phyloP scores from a whole-genome alignment of 106 monocot genomes.

The Iris macrosiphon region DNA sequence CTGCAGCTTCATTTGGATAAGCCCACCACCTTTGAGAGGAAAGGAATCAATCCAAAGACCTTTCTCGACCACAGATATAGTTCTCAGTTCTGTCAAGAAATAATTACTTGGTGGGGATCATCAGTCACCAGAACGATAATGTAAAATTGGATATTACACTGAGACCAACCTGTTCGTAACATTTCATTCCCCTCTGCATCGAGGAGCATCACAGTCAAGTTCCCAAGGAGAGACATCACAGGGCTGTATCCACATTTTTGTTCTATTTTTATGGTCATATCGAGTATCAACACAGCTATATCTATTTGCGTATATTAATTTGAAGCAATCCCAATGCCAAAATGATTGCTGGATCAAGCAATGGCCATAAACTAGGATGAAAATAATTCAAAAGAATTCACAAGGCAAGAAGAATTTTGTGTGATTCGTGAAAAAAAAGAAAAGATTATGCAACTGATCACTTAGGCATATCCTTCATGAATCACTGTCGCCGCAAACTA shows the following conservation, averaged over 20 bases:
- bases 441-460: too few relatives aligned
- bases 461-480: too few relatives aligned
- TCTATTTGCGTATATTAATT: too few relatives aligned
- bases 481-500: too few relatives aligned
- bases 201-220: constrained; percentile 38
- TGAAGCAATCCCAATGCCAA: background rate
- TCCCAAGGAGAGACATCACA: constrained; percentile 56
- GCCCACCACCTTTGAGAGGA: constrained; percentile 49
- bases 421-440: too few relatives aligned
- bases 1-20: constrained; percentile 48
- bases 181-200: constrained; percentile 46
- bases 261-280: too few relatives aligned
- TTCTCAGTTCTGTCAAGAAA: constrained; percentile 45
- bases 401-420: too few relatives aligned
- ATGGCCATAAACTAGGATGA: too few relatives aligned
- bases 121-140: background rate
- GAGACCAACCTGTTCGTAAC: constrained; percentile 56
- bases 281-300: too few relatives aligned
- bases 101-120: background rate
- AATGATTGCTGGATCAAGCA: too few relatives aligned
- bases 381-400: too few relatives aligned
- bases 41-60: constrained; percentile 44
- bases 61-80: constrained; percentile 56
- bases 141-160: background rate
- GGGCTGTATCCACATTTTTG: too few relatives aligned